These are phyloP conservation scores for Coemansia sp. DNA, from an alignment of 192 early-diverging fungal species.

Conservation along the genomic window DNA sequence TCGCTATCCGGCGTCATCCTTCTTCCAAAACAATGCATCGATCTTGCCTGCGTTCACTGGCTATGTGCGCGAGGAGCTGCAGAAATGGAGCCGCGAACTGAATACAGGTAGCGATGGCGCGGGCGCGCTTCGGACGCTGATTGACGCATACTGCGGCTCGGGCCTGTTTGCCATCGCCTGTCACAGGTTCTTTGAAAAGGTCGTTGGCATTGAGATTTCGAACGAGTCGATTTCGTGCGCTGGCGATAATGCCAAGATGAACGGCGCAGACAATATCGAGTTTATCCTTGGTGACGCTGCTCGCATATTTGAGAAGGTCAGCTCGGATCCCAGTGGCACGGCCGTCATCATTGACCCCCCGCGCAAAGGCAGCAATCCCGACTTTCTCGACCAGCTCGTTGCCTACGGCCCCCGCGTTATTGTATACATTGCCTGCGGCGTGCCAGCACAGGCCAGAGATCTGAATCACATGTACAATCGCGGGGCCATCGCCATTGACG, in stretches of 20 bases:
- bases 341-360: conserved; percentile 73
- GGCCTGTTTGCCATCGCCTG: conserved; percentile 68
- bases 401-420: conserved; percentile 64
- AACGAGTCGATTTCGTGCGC: conserved; percentile 60
- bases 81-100: conserved; percentile 23
- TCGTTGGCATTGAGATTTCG: conserved; percentile 66
- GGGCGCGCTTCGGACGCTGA: conserved; percentile 49
- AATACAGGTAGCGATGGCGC: conserved; percentile 5
- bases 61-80: conserved; percentile 60
- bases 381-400: conserved; percentile 63
- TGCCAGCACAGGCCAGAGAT: conserved; percentile 59
- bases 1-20: conserved; percentile 59
- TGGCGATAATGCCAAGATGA: conserved; percentile 58
- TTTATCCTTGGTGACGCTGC: conserved; percentile 60
- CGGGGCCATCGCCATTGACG: conserved; percentile 40
- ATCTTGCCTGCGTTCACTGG: conserved; percentile 60
- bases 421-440: conserved; percentile 68
- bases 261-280: conserved; percentile 52
- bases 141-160: conserved; percentile 73
- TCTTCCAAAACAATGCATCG: conserved; percentile 68
- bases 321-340: conserved; percentile 48
- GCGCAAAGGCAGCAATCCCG: conserved; percentile 61
- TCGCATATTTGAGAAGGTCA: conserved; percentile 57
- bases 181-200: conserved; percentile 56
- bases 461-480: conserved; percentile 50